Base-by-base conservation (phyloP, 2,329 filamentous ascomycete genomes). In the Ascochyta fabae region DNA sequence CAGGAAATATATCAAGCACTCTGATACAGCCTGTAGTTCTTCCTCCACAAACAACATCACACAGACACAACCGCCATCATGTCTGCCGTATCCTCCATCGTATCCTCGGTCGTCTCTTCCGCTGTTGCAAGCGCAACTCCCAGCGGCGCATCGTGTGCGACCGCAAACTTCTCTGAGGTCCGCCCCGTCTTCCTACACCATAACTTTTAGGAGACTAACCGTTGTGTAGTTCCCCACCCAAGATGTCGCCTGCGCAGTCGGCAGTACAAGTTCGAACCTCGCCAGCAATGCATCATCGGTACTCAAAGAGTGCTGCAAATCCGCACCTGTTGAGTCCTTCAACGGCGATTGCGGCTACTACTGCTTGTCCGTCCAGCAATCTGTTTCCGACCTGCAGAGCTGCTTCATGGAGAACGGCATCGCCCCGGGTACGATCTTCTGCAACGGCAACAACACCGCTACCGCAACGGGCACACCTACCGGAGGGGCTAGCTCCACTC, bases 281-380 rank as follows among this genome's bases (percentile, higher is more conserved):
- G 64, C 69, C 7, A 56, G 54, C 46, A 72, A 69, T 58, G 69
- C 68, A 19, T 55, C 58, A 35, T 53, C 62, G 24, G 59, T 63
- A 19, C 62, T 73, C 36, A 57, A 62, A 9, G 49, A 56, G 39
- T 74, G 71, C 67, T 74, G 71, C 68, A 72, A 72, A 36, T 55
- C 58, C 31, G 70, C 69, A 7, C 65, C 69, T 6, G 70, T 73
- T 41, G 64, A 72, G 44, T 51, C 56, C 2, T 73, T 59, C 53
- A 71, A 67, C 35, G 63, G 62, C 49, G 56, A 62, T 27, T 74
- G 71, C 57, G 69, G 67, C 13, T 60, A 64, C 47, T 73, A 68
- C 55, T 74, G 71, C 45, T 62, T 74, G 2, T 59, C 64, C 8
- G 53, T 65, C 13, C 61, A 65, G 29, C 70, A 74, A 42, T 58